A percentile compares a stretch with the other conserved stretches of the same genome.
These are phyloP conservation scores for Mucor mucedo DNA, from an alignment of 371 early-diverging fungal species.

Conservation along the genomic window DNA sequence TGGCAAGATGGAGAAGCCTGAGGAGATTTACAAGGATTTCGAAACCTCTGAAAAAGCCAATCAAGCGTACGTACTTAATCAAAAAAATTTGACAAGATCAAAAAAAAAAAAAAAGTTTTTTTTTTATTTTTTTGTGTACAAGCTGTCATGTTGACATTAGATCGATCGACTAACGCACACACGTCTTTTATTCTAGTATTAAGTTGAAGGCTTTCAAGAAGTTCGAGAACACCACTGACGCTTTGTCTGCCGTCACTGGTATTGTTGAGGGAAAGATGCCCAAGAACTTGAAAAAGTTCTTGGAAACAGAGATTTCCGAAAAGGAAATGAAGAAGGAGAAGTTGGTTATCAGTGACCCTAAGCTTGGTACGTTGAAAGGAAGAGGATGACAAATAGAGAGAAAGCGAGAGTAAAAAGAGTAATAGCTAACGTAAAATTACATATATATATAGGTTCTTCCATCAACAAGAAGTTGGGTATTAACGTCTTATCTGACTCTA, in stretches of 20 bases:
- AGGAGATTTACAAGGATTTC: conserved; percentile 79
- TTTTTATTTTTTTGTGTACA: not conserved
- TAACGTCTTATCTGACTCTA: conserved; percentile 85
- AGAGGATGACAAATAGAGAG: not conserved
- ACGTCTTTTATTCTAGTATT: conserved; percentile 52
- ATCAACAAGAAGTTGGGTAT: conserved; percentile 94
- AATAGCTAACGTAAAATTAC: not conserved
- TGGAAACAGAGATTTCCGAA: conserved; percentile 80
- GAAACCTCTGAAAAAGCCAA: conserved; percentile 80
- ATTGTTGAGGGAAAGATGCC: conserved; percentile 94
- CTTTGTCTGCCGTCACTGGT: conserved; percentile 93
- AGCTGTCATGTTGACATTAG: conserved; percentile 6
- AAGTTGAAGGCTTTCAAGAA: conserved; percentile 95
- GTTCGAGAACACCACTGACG: conserved; percentile 97
- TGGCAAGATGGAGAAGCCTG: conserved; percentile 76
- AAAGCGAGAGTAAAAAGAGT: too few relatives aligned
- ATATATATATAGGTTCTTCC: conserved; percentile 58
- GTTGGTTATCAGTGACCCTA: conserved; percentile 91
- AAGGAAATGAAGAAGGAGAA: conserved; percentile 90
- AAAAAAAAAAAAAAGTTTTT: not conserved
- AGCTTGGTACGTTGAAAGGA: conserved; percentile 75
- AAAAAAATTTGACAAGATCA: conserved; percentile 8
- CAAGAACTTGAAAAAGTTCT: conserved; percentile 91
- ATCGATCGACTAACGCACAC: too few relatives aligned
- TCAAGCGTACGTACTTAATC: conserved; percentile 60